A percentile compares a stretch with the other conserved stretches of the same genome.
Conservation (phyloP, 208 protist species). For the Herpetomonas samuelpessoai region DNA sequence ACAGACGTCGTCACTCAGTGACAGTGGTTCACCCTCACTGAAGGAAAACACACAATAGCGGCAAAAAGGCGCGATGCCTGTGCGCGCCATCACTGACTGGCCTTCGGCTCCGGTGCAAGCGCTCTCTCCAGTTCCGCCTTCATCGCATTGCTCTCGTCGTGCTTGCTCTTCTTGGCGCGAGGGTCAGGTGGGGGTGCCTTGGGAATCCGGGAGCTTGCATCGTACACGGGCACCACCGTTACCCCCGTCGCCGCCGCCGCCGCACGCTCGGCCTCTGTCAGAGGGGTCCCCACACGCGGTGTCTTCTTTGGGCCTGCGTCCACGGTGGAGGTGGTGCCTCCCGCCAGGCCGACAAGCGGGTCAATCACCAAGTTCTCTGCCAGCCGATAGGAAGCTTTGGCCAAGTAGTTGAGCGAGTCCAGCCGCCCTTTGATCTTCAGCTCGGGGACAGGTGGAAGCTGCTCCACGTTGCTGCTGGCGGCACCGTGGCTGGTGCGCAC, state of each 20-base stretch:
- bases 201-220: slow-evolving; percentile 1
- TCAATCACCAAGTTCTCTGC: neutral
- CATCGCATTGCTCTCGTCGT: slow-evolving; percentile 42
- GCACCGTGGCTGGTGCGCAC: slow-evolving; percentile 26
- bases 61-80: too few relatives aligned
- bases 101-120: neutral
- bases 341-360: neutral
- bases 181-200: slow-evolving; percentile 21
- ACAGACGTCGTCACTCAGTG: too few relatives aligned
- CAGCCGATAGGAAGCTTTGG: slow-evolving; percentile 13
- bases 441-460: slow-evolving; percentile 35
- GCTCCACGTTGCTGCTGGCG: slow-evolving; percentile 16
- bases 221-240: slow-evolving; percentile 1
- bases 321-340: neutral
- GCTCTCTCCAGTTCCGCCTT: slow-evolving; percentile 26
- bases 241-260: neutral
- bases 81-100: too few relatives aligned
- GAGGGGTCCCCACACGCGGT: neutral
- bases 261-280: neutral
- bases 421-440: slow-evolving; percentile 31
- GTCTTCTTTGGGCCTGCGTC: neutral
- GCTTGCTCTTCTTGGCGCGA: slow-evolving; percentile 33
- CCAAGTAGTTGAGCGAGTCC: slow-evolving; percentile 22
- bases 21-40: too few relatives aligned
- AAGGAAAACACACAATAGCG: too few relatives aligned